Base-by-base conservation (phyloP, 2,329 filamentous ascomycete genomes). In the Colletotrichum agaves region DNA sequence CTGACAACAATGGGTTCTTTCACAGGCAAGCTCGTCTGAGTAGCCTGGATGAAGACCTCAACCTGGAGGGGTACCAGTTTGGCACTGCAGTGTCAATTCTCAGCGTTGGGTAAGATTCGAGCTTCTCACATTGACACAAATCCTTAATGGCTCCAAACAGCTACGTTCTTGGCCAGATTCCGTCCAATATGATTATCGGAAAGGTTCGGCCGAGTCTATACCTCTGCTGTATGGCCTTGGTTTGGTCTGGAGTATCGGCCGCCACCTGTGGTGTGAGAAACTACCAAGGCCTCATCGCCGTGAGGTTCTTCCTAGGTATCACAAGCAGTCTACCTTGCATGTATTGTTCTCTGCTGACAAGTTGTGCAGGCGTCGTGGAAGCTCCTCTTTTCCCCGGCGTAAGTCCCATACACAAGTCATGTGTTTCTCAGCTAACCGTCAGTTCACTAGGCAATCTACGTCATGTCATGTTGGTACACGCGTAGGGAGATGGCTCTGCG, bases 401-500 rank as follows among this genome's bases (percentile, higher is more conserved):
- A 64, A 50, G 67, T 58, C 12, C 21, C 5, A n/a, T 12, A 0
- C 1, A 5, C 1, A 6, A 17, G 11, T n/a, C 13, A 1, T 2
- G 13, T n/a, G 31, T 11, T 56, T 8, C 13, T 1, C 23, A 11
- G 57, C 43, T 46, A n/a, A 46, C 27, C 5, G n/a, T 37, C 2
- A 31, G 2, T 13, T 3, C 15, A 8, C 1, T 13, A 67, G 67
- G 67, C 67, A 12, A 67, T 72, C 13, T 70, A 72, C 31, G 59
- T 72, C 46, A 66, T 72, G 66, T 69, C 68, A 3, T 72, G 71
- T 35, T 75, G 73, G 73, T 75, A 75, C 56, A 73, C 74, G 2
- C 56, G 73, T 1, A 72, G 70, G 35, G 73, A 75, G 23, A 71
- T 75, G 53, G 74, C 74, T 0, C 63, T 75, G 1, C 71, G 74